Conservation (phyloP, 2,329 filamentous ascomycete genomes). For the Lecanicillium sp. region DNA sequence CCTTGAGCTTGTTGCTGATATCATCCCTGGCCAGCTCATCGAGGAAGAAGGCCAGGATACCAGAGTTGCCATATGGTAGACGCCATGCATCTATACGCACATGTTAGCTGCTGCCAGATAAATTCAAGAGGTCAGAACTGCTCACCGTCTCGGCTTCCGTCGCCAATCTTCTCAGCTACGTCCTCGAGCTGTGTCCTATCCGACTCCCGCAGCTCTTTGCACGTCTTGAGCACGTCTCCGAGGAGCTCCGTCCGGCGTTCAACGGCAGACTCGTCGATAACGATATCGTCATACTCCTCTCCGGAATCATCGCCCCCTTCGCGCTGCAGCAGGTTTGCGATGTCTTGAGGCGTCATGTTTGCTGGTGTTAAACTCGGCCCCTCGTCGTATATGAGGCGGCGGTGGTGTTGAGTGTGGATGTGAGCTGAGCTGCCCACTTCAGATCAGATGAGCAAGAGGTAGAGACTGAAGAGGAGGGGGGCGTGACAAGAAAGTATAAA, state of each 20-base stretch:
- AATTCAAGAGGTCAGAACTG: neutral
- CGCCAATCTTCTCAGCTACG: constrained; percentile 46
- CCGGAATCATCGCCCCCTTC: constrained; percentile 25
- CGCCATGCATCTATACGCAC: constrained; percentile 46
- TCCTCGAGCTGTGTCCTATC: constrained; percentile 36
- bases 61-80: constrained; percentile 50
- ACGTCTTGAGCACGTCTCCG: constrained; percentile 31
- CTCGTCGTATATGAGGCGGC: neutral
- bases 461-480: too few relatives aligned
- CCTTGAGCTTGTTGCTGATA: constrained; percentile 37
- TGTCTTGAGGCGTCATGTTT: constrained; percentile 31
- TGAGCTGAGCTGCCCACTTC: too few relatives aligned
- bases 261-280: constrained; percentile 19
- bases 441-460: too few relatives aligned
- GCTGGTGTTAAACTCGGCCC: neutral
- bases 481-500: too few relatives aligned
- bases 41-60: constrained; percentile 52
- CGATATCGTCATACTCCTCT: constrained; percentile 23
- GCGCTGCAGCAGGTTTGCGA: constrained; percentile 31
- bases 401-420: too few relatives aligned
- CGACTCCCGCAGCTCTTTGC: constrained; percentile 36
- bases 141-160: constrained; percentile 51
- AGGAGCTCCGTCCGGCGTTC: constrained; percentile 28
- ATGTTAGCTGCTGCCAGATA: constrained; percentile 15
- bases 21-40: constrained; percentile 35